Base-by-base conservation (phyloP, 208 protist species). In the Acanthamoeba healyi region DNA sequence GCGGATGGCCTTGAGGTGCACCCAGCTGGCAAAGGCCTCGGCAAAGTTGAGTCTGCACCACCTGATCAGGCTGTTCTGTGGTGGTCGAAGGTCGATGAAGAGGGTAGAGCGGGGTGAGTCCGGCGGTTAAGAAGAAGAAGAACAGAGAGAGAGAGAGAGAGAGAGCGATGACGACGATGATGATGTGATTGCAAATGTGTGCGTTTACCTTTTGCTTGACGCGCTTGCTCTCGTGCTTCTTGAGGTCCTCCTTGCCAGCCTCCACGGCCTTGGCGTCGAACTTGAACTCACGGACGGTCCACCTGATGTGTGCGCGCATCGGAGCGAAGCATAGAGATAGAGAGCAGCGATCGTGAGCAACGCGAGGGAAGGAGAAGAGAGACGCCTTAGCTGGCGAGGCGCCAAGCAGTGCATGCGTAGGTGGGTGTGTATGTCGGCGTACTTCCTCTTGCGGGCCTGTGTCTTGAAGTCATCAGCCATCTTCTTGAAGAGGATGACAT, bases 1-100 rank as follows among this genome's bases (percentile, higher is more conserved):
- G 81, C 96, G 95, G 22, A 97, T 38, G 36, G 70, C 94, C 91
- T 97, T 97, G 24, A 97, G 87, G 74, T 97, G 96, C 22, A 97
- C 49, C 96, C 96, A 96, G 24, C 79, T 86, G n/a, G 89, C 65
- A 42, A 95, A 95, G 5, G 95, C 87, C 42, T 97, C 96, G 56
- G 93, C 94, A 84, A 97, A 97, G 67, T 95, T 94, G 29, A 92
- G 81, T 36, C 44, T 70, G 67, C 96, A 97, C 96, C 96, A 97
- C 65, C 84, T 77, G 9, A 95, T 44, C 32, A 96, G 74, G n/a
- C 40, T 77, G 40, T 63, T 67, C 81, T 95, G 81, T 42, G 19
- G 38, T 82, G 61, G 29, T n/a, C 10, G 14, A 90, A n/a, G n/a
- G n/a, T n/a, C n/a, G n/a, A n/a, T n/a, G n/a, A n/a, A n/a, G n/a